Evolutionary conservation across 192 early-diverging fungal genomes (phyloP).

Genomic region (Coemansia sp.): DNA sequence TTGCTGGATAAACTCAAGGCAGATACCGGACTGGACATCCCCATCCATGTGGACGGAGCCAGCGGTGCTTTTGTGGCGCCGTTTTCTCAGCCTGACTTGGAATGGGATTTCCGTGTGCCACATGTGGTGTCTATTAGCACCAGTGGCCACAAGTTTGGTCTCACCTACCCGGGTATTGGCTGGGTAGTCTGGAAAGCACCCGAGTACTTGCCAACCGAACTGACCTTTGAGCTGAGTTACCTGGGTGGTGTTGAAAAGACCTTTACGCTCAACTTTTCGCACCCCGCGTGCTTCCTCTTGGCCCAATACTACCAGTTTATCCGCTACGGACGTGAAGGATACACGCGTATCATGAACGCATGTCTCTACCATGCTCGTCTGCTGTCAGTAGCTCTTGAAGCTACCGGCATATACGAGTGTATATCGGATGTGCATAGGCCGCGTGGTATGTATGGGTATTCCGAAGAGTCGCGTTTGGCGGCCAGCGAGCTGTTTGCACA

Average conservation of each 20-base stretch:
- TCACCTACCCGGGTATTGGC: conserved; percentile 77
- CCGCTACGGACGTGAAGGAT: conserved; percentile 65
- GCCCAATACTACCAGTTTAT: conserved; percentile 84
- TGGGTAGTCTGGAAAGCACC: conserved; percentile 74
- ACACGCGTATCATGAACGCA: conserved; percentile 62
- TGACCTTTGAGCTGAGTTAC: conserved; percentile 75
- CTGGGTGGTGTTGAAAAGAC: conserved; percentile 66
- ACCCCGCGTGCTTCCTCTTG: conserved; percentile 67
- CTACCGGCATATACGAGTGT: conserved; percentile 59
- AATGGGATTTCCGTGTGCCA: conserved; percentile 67
- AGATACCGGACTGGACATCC: conserved; percentile 63
- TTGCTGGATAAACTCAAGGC: conserved; percentile 59
- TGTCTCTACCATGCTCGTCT: conserved; percentile 56
- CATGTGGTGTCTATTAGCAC: conserved; percentile 78
- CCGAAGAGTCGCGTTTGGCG: conserved; percentile 18
- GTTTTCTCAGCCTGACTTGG: conserved; percentile 69
- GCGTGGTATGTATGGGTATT: conserved; percentile 45
- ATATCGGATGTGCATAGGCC: conserved; percentile 62
- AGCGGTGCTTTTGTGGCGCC: conserved; percentile 85
- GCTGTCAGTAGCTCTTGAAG: conserved; percentile 53
- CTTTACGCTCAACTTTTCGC: conserved; percentile 76
- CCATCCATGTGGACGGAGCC: conserved; percentile 85
- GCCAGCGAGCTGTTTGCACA: conserved; percentile 24
- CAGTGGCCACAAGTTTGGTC: conserved; percentile 85
- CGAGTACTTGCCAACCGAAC: conserved; percentile 66